phyloP scores from a whole-genome alignment of 2,329 filamentous ascomycete genomes.

The Cyclaneusma minus region DNA sequence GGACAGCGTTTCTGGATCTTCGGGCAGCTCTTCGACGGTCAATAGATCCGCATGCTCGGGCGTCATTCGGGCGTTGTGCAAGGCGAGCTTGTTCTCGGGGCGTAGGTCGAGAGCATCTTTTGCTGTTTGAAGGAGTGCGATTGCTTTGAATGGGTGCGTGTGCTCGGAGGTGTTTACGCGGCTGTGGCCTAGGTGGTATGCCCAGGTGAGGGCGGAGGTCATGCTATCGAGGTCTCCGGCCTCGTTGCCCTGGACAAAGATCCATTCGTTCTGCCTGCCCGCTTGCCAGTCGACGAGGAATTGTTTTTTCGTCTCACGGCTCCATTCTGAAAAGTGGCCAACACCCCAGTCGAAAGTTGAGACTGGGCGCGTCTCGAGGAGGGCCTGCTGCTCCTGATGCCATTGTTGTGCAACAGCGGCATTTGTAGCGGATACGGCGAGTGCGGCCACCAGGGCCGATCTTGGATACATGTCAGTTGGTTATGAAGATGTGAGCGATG shows the following conservation, averaged over 20 bases:
- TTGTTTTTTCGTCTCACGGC: constrained; percentile 26
- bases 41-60: constrained; percentile 27
- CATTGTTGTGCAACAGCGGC: too few relatives aligned
- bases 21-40: constrained; percentile 29
- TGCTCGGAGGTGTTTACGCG: constrained; percentile 24
- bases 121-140: constrained; percentile 28
- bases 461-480: too few relatives aligned
- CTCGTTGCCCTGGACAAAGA: constrained; percentile 28
- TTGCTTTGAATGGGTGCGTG: constrained; percentile 27
- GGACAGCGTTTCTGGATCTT: constrained; percentile 27
- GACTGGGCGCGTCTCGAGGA: too few relatives aligned
- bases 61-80: constrained; percentile 28
- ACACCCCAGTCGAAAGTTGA: too few relatives aligned
- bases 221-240: constrained; percentile 27
- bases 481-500: too few relatives aligned
- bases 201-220: constrained; percentile 29
- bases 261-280: constrained; percentile 25
- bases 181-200: constrained; percentile 28
- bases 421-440: too few relatives aligned
- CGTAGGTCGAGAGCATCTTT: constrained; percentile 28
- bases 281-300: constrained; percentile 31
- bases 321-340: constrained; percentile 32
- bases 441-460: too few relatives aligned
- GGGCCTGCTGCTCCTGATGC: too few relatives aligned
- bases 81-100: constrained; percentile 28